Percentiles rank a stretch among this genome's conserved stretches.
Evolutionary conservation across 2,329 filamentous ascomycete genomes (phyloP).

Genomic region (Thielaviopsis ethacetica): DNA sequence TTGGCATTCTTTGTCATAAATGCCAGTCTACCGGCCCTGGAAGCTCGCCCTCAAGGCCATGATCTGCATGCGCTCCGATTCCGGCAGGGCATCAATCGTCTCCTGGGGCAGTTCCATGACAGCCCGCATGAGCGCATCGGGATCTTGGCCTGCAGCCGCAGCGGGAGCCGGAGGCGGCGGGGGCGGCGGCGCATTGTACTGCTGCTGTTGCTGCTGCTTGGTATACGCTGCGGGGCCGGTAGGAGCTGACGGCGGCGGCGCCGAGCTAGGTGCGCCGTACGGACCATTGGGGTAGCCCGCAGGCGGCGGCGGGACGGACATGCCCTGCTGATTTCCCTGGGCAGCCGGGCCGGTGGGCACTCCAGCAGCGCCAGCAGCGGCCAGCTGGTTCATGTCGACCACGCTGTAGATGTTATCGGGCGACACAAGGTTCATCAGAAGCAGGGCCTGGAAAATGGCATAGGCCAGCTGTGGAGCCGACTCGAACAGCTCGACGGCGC

Average conservation of each 20-base stretch:
- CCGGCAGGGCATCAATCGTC: slow-evolving; percentile 63
- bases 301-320: slow-evolving; percentile 16
- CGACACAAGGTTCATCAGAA: slow-evolving; percentile 85
- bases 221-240: slow-evolving; percentile 20
- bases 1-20: slow-evolving; percentile 20
- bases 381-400: slow-evolving; percentile 40
- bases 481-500: slow-evolving; percentile 71
- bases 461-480: slow-evolving; percentile 88
- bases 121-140: slow-evolving; percentile 61
- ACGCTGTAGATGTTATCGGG: slow-evolving; percentile 68
- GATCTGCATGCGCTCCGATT: slow-evolving; percentile 62
- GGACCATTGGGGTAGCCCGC: slow-evolving; percentile 18
- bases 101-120: slow-evolving; percentile 67
- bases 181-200: slow-evolving; percentile 14
- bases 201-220: slow-evolving; percentile 15
- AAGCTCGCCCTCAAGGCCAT: slow-evolving; percentile 57
- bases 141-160: slow-evolving; percentile 32
- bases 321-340: slow-evolving; percentile 3
- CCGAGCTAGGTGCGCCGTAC: slow-evolving; percentile 21
- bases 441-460: slow-evolving; percentile 83
- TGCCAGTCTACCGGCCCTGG: slow-evolving; percentile 5
- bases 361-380: slow-evolving; percentile 22
- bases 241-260: slow-evolving; percentile 20
- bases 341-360: slow-evolving; percentile 17
- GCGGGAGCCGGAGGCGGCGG: slow-evolving; percentile 21